Evolutionary conservation across 1,139 yeast genomes (phyloP), one percentile per base, ranked within the genome.

Genomic region (Saccharomyces hybrid): DNA sequence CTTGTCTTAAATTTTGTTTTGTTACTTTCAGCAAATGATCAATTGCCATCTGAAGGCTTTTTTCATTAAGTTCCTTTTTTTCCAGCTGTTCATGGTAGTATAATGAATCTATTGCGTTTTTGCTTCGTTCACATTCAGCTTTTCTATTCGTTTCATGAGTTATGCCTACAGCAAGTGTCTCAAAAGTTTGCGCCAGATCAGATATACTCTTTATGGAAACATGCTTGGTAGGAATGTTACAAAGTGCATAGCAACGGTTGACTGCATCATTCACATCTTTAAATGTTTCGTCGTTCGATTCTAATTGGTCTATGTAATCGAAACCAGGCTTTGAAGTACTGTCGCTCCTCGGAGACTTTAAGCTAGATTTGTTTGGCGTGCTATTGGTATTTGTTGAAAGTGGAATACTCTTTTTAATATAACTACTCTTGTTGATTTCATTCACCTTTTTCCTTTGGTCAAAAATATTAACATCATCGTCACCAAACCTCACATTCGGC

Each of bases 161-260:
- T 38, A 38, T 38, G 0, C 44, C 44, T 9, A 38, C 44, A 38
- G 44, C 44, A 38, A 38, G 44, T 9, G 44, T 38, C 8, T 38
- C 44, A 16, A 38, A 38, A 16, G 44, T 38, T 2, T 38, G 44
- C 3, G 26, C 44, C 25, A 38, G 6, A 20, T 38, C 44, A 16
- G 44, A 38, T 0, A 38, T 38, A 38, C 44, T 38, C 1, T 16
- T 38, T 38, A 38, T 38, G 25, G 44, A 38, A 3, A 20, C n/a
- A 38, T 38, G 44, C 44, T 38, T 38, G 8, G 44, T 38, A 6
- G 44, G 44, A 8, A 38, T 38, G 44, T 38, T 38, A 16, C 44
- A 38, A 38, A 38, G 44, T 38, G 44, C 44, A 38, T 38, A 38
- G 25, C 44, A 38, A 38, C 44, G 44, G 44, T 38, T 38, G n/a